phyloP scores from a whole-genome alignment of 2,329 filamentous ascomycete genomes.

The Penicillium paneum region DNA sequence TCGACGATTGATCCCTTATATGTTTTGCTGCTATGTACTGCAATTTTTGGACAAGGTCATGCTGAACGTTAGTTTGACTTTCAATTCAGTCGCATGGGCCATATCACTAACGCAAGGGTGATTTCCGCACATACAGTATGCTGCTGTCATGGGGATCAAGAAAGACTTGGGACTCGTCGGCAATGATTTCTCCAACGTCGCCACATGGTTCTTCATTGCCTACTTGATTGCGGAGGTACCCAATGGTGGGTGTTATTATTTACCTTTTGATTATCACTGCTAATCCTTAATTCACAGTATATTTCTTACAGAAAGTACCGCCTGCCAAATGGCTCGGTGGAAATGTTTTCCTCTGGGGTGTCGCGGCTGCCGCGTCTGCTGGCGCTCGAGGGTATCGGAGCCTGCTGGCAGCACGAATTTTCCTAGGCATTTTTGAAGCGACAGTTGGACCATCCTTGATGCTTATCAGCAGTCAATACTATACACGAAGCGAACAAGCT shows the following conservation, averaged over 20 bases:
- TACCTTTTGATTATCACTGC: not conserved
- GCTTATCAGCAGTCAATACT: conserved; percentile 60
- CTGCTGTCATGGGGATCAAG: conserved; percentile 60
- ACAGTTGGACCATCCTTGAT: conserved; percentile 60
- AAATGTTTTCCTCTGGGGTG: conserved; percentile 56
- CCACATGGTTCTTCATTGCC: conserved; percentile 60
- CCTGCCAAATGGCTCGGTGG: conserved; percentile 51
- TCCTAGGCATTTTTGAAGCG: conserved; percentile 60
- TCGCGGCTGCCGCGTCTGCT: conserved; percentile 42
- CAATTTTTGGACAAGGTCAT: conserved; percentile 37
- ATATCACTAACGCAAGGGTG: not conserved
- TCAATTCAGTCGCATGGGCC: too few species aligned
- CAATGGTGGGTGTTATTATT: conserved; percentile 44
- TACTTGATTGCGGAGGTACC: conserved; percentile 57
- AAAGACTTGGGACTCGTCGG: conserved; percentile 53
- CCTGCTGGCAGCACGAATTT: conserved; percentile 55
- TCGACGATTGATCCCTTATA: conserved; percentile 30
- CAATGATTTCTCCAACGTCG: conserved; percentile 60
- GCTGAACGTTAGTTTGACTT: conserved; percentile 24
- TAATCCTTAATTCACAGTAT: conserved; percentile 5
- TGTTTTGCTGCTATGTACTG: conserved; percentile 34
- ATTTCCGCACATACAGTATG: conserved; percentile 36
- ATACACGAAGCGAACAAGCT: conserved; percentile 56
- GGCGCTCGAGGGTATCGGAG: conserved; percentile 54
- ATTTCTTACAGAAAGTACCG: conserved; percentile 24